phyloP scores from a whole-genome alignment of 441 rosid genomes.

The Populus tomentosa region DNA sequence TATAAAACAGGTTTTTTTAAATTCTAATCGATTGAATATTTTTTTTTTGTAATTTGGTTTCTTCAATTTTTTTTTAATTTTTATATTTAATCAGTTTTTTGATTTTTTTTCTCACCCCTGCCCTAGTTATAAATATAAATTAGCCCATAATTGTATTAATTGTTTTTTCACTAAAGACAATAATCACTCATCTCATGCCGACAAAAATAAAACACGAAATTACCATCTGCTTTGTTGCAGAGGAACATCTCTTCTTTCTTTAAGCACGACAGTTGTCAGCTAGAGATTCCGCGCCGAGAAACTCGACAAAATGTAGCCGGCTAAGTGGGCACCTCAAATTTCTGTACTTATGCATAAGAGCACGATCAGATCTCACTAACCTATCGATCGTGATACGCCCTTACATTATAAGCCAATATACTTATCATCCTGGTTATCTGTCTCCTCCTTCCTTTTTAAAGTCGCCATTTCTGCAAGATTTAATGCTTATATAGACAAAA shows the following conservation, averaged over 20 bases:
- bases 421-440: slow-evolving; percentile 50
- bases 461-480: slow-evolving; percentile 57
- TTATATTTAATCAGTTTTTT: too few species aligned
- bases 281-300: slow-evolving; percentile 73
- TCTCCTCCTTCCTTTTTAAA: slow-evolving; percentile 51
- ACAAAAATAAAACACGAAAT: neutral
- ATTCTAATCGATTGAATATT: too few species aligned
- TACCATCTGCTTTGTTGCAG: neutral
- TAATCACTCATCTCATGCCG: neutral
- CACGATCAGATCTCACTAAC: fast-evolving
- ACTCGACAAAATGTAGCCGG: slow-evolving; percentile 65
- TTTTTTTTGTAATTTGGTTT: too few species aligned
- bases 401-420: fast-evolving
- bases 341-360: slow-evolving; percentile 25
- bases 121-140: too few species aligned
- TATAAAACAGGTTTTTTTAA: too few species aligned
- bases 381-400: neutral
- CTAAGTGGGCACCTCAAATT: slow-evolving; percentile 27
- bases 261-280: slow-evolving; percentile 50
- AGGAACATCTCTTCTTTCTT: neutral
- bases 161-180: too few species aligned
- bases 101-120: too few species aligned
- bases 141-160: too few species aligned
- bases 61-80: too few species aligned
- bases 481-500: slow-evolving; percentile 18